Percentiles rank a stretch among this genome's conserved stretches.
These are phyloP conservation scores for Pestalotiopsis sp. DNA, from an alignment of 2,329 filamentous ascomycete species.

Conservation along the genomic window DNA sequence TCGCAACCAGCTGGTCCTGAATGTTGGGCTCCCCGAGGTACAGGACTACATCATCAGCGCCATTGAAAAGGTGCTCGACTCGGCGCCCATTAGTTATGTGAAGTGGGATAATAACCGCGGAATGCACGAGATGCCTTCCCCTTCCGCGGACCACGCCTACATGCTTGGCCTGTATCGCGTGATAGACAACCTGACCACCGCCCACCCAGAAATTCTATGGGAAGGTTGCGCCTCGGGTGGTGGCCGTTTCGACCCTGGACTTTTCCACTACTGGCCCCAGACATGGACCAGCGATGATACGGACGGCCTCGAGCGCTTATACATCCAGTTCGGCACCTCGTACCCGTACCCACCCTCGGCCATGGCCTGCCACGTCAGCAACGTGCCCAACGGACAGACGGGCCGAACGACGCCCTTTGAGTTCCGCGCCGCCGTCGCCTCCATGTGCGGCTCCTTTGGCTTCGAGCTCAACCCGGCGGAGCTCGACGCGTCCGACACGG, in stretches of 20 bases:
- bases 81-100: constrained; percentile 59
- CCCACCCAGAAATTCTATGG: constrained; percentile 65
- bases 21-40: constrained; percentile 62
- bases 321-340: constrained; percentile 66
- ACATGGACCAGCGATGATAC: constrained; percentile 69
- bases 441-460: constrained; percentile 71
- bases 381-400: constrained; percentile 61
- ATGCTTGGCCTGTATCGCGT: constrained; percentile 67
- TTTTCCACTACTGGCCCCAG: constrained; percentile 68
- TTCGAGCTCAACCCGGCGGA: constrained; percentile 63
- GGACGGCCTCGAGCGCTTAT: constrained; percentile 62
- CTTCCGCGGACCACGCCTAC: constrained; percentile 58
- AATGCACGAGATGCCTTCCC: constrained; percentile 61
- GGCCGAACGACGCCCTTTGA: constrained; percentile 56
- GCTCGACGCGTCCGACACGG: constrained; percentile 53
- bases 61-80: constrained; percentile 56
- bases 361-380: constrained; percentile 69
- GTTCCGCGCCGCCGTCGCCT: constrained; percentile 67
- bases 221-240: constrained; percentile 69
- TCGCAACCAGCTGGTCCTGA: constrained; percentile 64
- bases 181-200: constrained; percentile 59
- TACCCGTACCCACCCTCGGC: constrained; percentile 63
- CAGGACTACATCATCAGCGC: constrained; percentile 64
- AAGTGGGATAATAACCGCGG: constrained; percentile 73
- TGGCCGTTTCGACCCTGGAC: constrained; percentile 64